These are phyloP conservation scores for Hyparrhenia diplandra DNA, from an alignment of 176 grass and related monocot species.

Conservation along the genomic window DNA sequence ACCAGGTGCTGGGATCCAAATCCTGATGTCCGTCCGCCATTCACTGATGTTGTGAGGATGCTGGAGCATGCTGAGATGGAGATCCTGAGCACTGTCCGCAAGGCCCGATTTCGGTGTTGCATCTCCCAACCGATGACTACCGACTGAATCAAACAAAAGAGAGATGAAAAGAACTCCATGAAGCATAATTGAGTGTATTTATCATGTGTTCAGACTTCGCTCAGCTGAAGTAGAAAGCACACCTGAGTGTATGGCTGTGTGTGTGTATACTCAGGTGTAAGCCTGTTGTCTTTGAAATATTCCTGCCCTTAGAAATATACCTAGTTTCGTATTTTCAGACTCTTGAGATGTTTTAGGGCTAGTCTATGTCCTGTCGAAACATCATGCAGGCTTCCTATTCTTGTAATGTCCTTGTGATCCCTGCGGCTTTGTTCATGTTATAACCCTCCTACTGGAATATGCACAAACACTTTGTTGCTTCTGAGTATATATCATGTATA, in stretches of 20 bases:
- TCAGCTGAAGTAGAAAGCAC: constrained; percentile 26
- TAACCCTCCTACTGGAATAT: constrained; percentile 16
- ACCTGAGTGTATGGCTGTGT: constrained; percentile 17
- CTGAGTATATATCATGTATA: constrained; percentile 33
- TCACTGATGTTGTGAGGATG: constrained; percentile 42
- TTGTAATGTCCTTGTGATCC: constrained; percentile 15
- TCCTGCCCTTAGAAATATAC: constrained; percentile 21
- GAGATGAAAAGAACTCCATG: background rate
- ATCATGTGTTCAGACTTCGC: constrained; percentile 17
- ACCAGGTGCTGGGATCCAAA: constrained; percentile 51
- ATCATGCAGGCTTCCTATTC: constrained; percentile 29
- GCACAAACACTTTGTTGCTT: constrained; percentile 22
- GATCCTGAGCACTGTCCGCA: constrained; percentile 45
- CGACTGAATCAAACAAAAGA: constrained; percentile 26
- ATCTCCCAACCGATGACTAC: constrained; percentile 49
- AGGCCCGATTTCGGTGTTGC: constrained; percentile 51
- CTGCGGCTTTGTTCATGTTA: constrained; percentile 21
- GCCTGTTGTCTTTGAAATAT: constrained; percentile 28
- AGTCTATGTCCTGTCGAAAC: constrained; percentile 7
- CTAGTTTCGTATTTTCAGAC: constrained; percentile 29
- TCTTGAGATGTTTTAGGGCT: constrained; percentile 29
- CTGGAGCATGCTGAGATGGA: constrained; percentile 48
- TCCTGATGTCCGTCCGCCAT: constrained; percentile 39
- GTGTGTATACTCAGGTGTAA: constrained; percentile 30
- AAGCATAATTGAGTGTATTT: constrained; percentile 42